These are phyloP conservation scores for Cladosporium sp. DNA, from an alignment of 2,329 filamentous ascomycete genomes.

Conservation along the genomic window DNA sequence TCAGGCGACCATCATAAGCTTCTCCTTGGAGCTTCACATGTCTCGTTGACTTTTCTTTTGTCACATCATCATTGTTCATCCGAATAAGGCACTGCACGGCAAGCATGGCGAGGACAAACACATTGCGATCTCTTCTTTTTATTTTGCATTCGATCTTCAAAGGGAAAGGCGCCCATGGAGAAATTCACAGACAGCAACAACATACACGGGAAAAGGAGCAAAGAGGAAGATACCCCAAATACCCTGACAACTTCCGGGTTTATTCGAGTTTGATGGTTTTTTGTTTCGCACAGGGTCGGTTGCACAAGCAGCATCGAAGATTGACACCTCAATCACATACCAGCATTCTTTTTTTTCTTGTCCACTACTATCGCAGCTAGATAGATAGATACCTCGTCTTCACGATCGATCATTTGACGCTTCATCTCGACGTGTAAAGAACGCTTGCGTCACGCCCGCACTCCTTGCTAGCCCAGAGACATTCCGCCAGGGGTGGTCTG, in stretches of 20 bases:
- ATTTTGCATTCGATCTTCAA: background rate
- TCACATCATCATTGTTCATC: background rate
- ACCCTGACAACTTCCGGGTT: background rate
- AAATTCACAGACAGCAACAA: background rate
- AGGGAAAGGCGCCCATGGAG: background rate
- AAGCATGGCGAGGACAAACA: background rate
- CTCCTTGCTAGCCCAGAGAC: background rate
- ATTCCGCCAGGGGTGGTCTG: background rate
- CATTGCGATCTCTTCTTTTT: background rate
- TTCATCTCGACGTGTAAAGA: background rate
- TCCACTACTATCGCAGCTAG: background rate
- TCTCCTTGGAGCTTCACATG: background rate
- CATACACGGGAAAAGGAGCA: background rate
- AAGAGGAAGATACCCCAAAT: conserved; percentile 3
- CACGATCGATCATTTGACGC: background rate
- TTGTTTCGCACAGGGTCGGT: background rate
- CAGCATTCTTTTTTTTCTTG: background rate
- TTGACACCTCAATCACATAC: background rate
- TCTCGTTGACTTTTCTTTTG: background rate
- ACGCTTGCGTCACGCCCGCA: background rate
- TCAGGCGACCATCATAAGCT: conserved; percentile 20
- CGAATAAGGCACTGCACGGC: background rate
- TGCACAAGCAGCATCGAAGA: background rate
- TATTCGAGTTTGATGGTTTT: background rate
- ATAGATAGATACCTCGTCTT: background rate